These are phyloP conservation scores for Xerocomellus intermedius DNA, from an alignment of 768 basidiomycete genomes.

Conservation along the genomic window DNA sequence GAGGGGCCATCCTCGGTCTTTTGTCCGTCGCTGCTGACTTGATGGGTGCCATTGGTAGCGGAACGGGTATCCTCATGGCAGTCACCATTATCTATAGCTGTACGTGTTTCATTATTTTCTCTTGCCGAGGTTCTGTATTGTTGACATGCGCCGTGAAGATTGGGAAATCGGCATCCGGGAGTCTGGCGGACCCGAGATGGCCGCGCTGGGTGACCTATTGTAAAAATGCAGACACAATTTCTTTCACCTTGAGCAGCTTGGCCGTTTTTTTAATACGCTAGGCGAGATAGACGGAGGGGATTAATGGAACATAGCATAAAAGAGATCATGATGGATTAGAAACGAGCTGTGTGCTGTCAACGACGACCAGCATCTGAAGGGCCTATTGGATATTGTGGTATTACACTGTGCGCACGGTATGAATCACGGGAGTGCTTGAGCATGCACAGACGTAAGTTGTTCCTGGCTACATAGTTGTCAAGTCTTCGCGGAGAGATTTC, in stretches of 20 bases:
- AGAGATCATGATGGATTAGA: background rate
- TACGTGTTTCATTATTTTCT: slow-evolving; percentile 1
- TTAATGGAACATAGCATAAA: slow-evolving; percentile 1
- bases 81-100: slow-evolving; percentile 96
- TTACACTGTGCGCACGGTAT: background rate
- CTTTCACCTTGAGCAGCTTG: slow-evolving; percentile 1
- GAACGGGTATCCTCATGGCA: slow-evolving; percentile 96
- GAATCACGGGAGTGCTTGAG: background rate
- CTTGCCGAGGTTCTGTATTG: background rate
- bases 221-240: slow-evolving; percentile 34
- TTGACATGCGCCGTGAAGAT: slow-evolving; percentile 44
- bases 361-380: background rate
- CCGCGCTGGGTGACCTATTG: slow-evolving; percentile 74
- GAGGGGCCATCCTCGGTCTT: slow-evolving; percentile 93
- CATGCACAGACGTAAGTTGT: background rate
- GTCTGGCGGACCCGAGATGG: slow-evolving; percentile 80
- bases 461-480: background rate
- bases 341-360: background rate
- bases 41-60: slow-evolving; percentile 94
- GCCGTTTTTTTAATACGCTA: slow-evolving; percentile 1
- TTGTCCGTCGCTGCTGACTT: slow-evolving; percentile 90
- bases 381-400: background rate
- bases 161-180: slow-evolving; percentile 91
- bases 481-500: background rate
- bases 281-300: slow-evolving; percentile 10